Conservation (phyloP, 768 basidiomycete genomes). For the Infundibulicybe gibba region DNA sequence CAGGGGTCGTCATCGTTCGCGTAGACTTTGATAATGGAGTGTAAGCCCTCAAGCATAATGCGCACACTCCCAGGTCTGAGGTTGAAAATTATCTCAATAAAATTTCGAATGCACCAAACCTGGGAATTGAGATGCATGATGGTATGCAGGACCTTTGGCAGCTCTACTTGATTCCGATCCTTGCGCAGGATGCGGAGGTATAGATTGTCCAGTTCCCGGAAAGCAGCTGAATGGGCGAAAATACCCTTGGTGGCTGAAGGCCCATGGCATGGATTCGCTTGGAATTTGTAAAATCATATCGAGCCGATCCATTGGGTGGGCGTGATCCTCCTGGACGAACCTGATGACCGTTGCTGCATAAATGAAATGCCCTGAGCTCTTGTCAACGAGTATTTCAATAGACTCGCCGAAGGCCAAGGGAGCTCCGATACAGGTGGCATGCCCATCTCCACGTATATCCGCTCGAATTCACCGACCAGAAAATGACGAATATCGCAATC, state of each 20-base stretch:
- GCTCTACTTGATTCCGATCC: no score
- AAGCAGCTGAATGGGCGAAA: neutral
- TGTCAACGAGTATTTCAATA: slow-evolving; percentile 1
- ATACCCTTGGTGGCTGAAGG: slow-evolving; percentile 1
- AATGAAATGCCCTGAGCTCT: slow-evolving; percentile 4
- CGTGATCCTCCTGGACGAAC: slow-evolving; percentile 6
- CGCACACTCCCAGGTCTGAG: neutral
- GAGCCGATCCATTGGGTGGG: slow-evolving; percentile 5
- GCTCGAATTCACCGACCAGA: slow-evolving; percentile 1
- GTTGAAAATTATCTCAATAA: no score
- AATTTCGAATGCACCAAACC: neutral
- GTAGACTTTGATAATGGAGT: slow-evolving; percentile 6
- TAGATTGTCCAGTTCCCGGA: no score
- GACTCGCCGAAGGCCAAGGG: neutral
- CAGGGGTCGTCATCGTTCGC: neutral
- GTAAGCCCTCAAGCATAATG: slow-evolving; percentile 2
- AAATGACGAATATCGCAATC: slow-evolving; percentile 6
- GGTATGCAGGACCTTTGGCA: slow-evolving; percentile 1
- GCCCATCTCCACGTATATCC: neutral
- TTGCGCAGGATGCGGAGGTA: no score
- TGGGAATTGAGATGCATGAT: neutral
- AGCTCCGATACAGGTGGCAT: neutral
- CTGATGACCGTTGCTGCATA: slow-evolving; percentile 7
- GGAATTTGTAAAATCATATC: neutral
- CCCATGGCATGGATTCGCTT: neutral